Percentiles rank a stretch among this genome's conserved stretches.
These are phyloP conservation scores for Cutaneotrichosporon curvatum DNA, from an alignment of 1,284 basidiomycete species.

Conservation along the genomic window DNA sequence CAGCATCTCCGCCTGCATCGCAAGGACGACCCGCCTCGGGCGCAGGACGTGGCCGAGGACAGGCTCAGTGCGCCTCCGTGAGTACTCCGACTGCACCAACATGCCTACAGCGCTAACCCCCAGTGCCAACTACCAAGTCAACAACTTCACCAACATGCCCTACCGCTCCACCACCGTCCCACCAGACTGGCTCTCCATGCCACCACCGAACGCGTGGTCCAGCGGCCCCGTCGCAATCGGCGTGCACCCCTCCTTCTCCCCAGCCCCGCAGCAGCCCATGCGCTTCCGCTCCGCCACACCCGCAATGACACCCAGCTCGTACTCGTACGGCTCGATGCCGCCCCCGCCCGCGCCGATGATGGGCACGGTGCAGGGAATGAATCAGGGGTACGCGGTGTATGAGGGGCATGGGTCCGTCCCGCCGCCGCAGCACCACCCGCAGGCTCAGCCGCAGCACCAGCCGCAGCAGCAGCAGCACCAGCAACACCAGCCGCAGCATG, in stretches of 20 bases:
- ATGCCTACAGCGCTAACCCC: neutral
- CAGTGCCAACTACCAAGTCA: constrained; percentile 5
- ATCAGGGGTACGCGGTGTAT: neutral
- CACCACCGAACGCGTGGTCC: constrained; percentile 14
- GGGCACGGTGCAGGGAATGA: neutral
- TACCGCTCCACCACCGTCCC: constrained; percentile 21
- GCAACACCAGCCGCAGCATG: neutral
- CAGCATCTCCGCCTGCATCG: constrained; percentile 74
- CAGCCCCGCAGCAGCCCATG: constrained; percentile 11
- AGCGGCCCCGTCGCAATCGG: neutral
- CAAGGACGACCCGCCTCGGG: constrained; percentile 26
- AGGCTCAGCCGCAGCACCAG: too few relatives aligned
- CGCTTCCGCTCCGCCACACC: constrained; percentile 19
- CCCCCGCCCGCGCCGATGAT: constrained; percentile 13
- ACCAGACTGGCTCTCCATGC: constrained; percentile 21
- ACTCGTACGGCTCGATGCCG: constrained; percentile 16
- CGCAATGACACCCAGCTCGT: constrained; percentile 8
- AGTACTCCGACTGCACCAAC: constrained; percentile 7
- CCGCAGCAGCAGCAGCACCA: neutral
- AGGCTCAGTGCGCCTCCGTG: constrained; percentile 15
- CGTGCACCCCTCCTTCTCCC: constrained; percentile 12
- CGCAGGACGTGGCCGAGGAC: constrained; percentile 13
- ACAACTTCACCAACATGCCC: constrained; percentile 9
- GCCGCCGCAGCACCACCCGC: neutral
- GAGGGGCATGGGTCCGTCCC: neutral